Base-by-base conservation (phyloP, 441 rosid species). In the Melastoma candidum region DNA sequence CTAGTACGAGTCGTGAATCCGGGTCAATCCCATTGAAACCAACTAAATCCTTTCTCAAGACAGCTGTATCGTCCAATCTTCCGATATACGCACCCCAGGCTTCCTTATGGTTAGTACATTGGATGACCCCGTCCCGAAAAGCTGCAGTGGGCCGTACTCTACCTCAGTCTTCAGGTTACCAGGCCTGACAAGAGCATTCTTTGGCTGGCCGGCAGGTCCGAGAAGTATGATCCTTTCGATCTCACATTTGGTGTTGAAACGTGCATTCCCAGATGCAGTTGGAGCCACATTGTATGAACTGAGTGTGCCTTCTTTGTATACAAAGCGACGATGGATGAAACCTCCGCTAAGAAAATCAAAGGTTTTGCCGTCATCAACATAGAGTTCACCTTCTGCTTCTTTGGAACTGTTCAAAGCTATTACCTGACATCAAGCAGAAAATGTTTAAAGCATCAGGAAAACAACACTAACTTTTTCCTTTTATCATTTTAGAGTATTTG, bases 321-420 rank as follows among this genome's bases (percentile, higher is more conserved):
- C 67, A 36, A 94, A 85, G 13, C 75, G 83, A 7, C 97, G 94
- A 58, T 90, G 95, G 65, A 83, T 79, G 67, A 71, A 85, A 3
- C 87, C 82, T 53, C 97, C 96, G 49, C 67, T 63, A 51, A 49
- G 51, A 61, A 90, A 94, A 46, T 78, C 78, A 24, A 82, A 90
- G 72, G 90, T 94, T 66, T 75, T 79, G 22, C 99, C 99, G 51
- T 94, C 99, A 53, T 94, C 99, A 7, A 85, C 60, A 63, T 94
- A 94, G 26, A 94, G 90, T 58, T 94, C 96, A 3, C 99, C 99
- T 71, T 82, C 87, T 7, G 99, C 99, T 61, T 68, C 85, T 69
- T 76, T 77, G 57, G 95, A 72, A 77, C 95, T 83, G 79, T 94
- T 87, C 52, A 94, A 71, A 43, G 99, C 99, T 50, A 94, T 74